Conservation (phyloP, 1,139 yeast genomes). For the Arxiozyma bovina region DNA sequence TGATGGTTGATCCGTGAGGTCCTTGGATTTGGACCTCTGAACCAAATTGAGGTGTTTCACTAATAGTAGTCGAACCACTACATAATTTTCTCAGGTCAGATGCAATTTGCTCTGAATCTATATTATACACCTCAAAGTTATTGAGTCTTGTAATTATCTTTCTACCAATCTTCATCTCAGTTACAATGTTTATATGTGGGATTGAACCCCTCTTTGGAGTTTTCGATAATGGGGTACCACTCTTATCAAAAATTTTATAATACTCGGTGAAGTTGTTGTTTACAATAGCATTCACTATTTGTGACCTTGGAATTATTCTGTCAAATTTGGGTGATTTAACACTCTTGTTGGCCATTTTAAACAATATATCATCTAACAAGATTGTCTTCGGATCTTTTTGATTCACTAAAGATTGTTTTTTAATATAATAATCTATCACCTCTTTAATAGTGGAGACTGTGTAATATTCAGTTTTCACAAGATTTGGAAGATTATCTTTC, state of each 20-base stretch:
- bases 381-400: constrained; percentile 42
- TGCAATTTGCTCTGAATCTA: constrained; percentile 58
- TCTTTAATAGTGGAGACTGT: constrained; percentile 46
- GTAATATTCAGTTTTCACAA: constrained; percentile 38
- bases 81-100: constrained; percentile 67
- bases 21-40: constrained; percentile 83
- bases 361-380: constrained; percentile 42
- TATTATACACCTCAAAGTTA: constrained; percentile 59
- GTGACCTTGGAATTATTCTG: constrained; percentile 40
- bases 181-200: constrained; percentile 57
- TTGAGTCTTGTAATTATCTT: constrained; percentile 67
- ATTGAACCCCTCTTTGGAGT: constrained; percentile 51
- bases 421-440: constrained; percentile 49
- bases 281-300: constrained; percentile 42
- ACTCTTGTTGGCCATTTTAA: constrained; percentile 24
- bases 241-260: constrained; percentile 48
- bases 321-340: constrained; percentile 14
- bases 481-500: constrained; percentile 33
- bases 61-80: constrained; percentile 80
- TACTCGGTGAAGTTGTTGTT: constrained; percentile 45
- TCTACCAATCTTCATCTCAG: constrained; percentile 75
- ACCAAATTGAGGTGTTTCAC: constrained; percentile 39
- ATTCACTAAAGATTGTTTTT: constrained; percentile 43
- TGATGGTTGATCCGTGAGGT: constrained; percentile 61
- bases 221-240: constrained; percentile 32